Base-by-base conservation (phyloP, 345 rosid species). In the Aegle marmelos region DNA sequence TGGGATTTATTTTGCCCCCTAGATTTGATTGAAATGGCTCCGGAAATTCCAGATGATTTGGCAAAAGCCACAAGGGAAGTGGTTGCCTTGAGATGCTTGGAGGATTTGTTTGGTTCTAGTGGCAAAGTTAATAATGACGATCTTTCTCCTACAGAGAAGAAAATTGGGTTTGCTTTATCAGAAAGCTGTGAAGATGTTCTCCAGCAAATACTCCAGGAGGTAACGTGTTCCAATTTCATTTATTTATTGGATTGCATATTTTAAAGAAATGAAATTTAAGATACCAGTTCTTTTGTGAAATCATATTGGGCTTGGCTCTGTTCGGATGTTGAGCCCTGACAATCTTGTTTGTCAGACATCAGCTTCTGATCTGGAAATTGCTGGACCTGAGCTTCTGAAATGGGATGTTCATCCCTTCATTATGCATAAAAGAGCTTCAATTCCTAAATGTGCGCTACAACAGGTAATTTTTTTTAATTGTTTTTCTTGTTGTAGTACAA, bases 1-100 rank as follows among this genome's bases (percentile, higher is more conserved):
- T 22, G 21, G 33, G 28, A 30, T 76, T 68, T 77, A 67, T 70
- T 4, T 58, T 65, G 2, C 0, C 5, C 62, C 37, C 58, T 75
- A 91, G 92, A 75, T 58, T 72, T 89, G 86, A 76, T 91, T 33
- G 85, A 86, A 78, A 81, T 63, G 45, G 84, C 87, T 67, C 88
- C 92, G 25, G 79, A 80, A 24, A 75, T 79, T 2, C 79, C 83
- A 0, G 84, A 78, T 70, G 79, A 77, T 22, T 36, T 81, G 34
- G 76, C 80, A 4, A 71, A 82, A 76, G 80, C 70, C 28, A 79
- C 86, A 7, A 83, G 80, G 79, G 96, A 92, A 79, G 79, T 63
- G 83, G 84, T 90, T 78, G 83, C 92, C 81, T 83, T 90, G 82
- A 87, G 88, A 75, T 88, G 90, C 66, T 79, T 90, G 85, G 92